Evolutionary conservation across 1,284 basidiomycete species (phyloP), one percentile per base, ranked within the genome.

Genomic region (Tausonia pullulans): DNA sequence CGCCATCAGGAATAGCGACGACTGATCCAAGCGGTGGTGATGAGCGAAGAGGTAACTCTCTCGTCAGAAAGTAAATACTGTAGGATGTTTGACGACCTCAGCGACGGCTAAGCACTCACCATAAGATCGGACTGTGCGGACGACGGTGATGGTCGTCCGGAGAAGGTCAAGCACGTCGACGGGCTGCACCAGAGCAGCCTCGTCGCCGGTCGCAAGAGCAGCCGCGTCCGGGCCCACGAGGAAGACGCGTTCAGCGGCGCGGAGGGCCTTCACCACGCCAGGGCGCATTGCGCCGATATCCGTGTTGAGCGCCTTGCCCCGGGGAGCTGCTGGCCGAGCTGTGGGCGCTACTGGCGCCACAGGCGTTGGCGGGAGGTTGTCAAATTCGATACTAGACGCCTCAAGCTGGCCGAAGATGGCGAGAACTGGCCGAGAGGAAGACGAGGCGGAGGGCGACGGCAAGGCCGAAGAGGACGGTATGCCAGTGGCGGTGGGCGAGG

Each of bases 261-360:
- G 77, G 50, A 91, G 80, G 69, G 88, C 87, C 41, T 85, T 82
- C 39, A 87, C 80, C 27, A 87, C 85, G 0, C 82, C 82, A 4
- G 86, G 85, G 51, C 85, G 80, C 41, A 88, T 80, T 27, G 81
- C 81, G 63, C 86, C 86, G 8, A 87, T 85, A 72, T 90, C 84
- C 1, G 81, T 81, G 70, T 83, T 87, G 69, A 84, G 78, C 68
- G 81, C 79, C 0, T 80, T 81, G 81, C 3, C 76, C 58, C 52
- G 43, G 67, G 79, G 79, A n/a, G 9, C 6, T 71, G 77, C 39
- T 76, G 72, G 59, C 76, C 73, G 51, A 39, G 44, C 14, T 58
- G 27, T 48, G 9, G 65, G 63, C 3, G 67, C 58, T 14, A 67
- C 69, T 39, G 86, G 85, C 11, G 83, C 69, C 13, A 73, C 78